Evolutionary conservation across 306 rosid genomes (phyloP).

Genomic region (Vigna mungo): DNA sequence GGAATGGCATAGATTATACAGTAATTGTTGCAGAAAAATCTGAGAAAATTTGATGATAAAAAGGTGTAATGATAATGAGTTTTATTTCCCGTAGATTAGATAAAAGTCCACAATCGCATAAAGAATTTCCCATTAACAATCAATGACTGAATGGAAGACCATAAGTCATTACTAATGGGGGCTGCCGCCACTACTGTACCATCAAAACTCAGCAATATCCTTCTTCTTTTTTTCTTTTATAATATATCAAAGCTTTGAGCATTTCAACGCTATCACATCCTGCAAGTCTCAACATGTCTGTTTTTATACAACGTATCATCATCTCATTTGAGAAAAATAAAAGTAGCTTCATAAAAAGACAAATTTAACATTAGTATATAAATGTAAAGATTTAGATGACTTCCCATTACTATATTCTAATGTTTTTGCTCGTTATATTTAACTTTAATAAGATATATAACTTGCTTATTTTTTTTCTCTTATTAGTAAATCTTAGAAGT

Average conservation of each 20-base stretch:
- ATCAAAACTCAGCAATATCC: constrained; percentile 13
- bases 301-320: constrained; percentile 1
- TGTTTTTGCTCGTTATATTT: neutral
- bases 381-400: neutral
- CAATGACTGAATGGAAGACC: constrained; percentile 42
- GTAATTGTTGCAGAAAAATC: neutral
- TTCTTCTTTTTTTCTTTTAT: neutral
- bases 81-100: constrained; percentile 19
- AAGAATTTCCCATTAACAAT: constrained; percentile 31
- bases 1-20: neutral
- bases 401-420: neutral
- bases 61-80: neutral
- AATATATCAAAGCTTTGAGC: neutral
- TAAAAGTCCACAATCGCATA: constrained; percentile 2
- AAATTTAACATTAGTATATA: neutral
- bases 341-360: neutral
- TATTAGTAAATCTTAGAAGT: no score
- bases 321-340: neutral
- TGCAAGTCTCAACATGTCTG: neutral
- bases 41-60: neutral
- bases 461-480: no score
- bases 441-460: neutral
- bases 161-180: constrained; percentile 27
- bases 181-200: constrained; percentile 33
- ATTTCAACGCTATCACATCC: constrained; percentile 1